Evolutionary conservation across 441 rosid genomes (phyloP).

Genomic region (Gossypium schwendimanii): DNA sequence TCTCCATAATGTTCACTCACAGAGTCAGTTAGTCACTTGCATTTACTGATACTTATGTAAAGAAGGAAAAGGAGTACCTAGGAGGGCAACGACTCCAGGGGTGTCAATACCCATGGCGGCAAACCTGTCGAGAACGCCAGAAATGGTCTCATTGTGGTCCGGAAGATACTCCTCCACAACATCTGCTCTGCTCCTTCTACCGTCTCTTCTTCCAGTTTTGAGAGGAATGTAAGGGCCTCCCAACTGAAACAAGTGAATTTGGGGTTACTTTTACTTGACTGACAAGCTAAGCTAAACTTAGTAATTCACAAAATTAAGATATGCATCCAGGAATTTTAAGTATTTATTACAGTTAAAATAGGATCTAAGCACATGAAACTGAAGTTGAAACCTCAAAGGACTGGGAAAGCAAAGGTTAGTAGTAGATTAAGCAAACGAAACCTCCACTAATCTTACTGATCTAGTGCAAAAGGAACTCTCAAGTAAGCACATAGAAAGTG

Average conservation of each 20-base stretch:
- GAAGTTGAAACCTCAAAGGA: neutral
- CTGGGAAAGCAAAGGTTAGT: neutral
- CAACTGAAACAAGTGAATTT: conserved; percentile 35
- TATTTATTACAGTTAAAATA: neutral
- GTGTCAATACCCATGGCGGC: conserved; percentile 68
- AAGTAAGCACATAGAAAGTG: neutral
- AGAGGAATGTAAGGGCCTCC: conserved; percentile 89
- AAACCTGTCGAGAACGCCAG: conserved; percentile 82
- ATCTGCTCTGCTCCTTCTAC: conserved; percentile 74
- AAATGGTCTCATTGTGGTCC: conserved; percentile 89
- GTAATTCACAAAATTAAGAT: neutral
- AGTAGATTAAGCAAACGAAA: neutral
- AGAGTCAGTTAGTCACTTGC: neutral
- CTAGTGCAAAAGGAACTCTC: neutral
- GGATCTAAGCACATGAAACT: neutral
- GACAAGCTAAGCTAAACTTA: neutral
- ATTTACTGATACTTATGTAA: neutral
- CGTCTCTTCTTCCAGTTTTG: conserved; percentile 92
- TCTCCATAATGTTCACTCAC: neutral
- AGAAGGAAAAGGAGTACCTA: conserved; percentile 38
- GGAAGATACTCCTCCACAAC: conserved; percentile 73
- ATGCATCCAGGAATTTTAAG: neutral
- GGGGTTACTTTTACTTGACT: neutral
- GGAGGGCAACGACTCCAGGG: conserved; percentile 80
- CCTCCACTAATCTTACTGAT: neutral